phyloP scores from a whole-genome alignment of 495 filamentous ascomycete species.

The Hypoxylon crocopeplum region DNA sequence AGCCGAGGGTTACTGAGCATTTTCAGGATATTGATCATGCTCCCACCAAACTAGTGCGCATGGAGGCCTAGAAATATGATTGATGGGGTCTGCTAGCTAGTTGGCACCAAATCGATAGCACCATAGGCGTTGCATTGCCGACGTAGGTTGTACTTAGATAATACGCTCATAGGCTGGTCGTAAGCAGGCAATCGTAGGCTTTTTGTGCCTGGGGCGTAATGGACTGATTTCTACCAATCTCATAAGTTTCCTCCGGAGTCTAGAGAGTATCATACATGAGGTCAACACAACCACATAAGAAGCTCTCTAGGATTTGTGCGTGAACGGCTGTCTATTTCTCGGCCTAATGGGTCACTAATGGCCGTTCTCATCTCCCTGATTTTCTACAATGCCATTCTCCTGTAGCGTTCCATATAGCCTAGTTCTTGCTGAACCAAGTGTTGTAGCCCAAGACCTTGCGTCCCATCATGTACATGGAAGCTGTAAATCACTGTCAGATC shows the following conservation, averaged over 20 bases:
- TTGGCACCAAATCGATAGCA: slow-evolving; percentile 7
- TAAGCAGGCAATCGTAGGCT: slow-evolving; percentile 24
- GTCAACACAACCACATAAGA: slow-evolving; percentile 2
- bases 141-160: slow-evolving; percentile 25
- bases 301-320: slow-evolving; percentile 21
- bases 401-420: slow-evolving; percentile 26
- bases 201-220: slow-evolving; percentile 33
- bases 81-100: too few relatives aligned
- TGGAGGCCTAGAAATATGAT: too few relatives aligned
- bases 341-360: slow-evolving; percentile 20
- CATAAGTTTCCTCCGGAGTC: not conserved
- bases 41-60: not conserved
- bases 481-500: slow-evolving; percentile 63
- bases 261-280: slow-evolving; percentile 1
- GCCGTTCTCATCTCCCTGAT: slow-evolving; percentile 18
- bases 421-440: slow-evolving; percentile 81
- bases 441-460: slow-evolving; percentile 76
- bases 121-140: not conserved
- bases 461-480: slow-evolving; percentile 64
- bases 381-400: slow-evolving; percentile 1
- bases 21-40: not conserved
- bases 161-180: slow-evolving; percentile 9
- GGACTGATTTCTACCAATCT: slow-evolving; percentile 17
- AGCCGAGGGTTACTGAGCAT: slow-evolving; percentile 64
- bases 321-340: slow-evolving; percentile 36